These are phyloP conservation scores for Ophiocordyceps robertsii DNA, from an alignment of 2,329 filamentous ascomycete genomes.

Conservation along the genomic window DNA sequence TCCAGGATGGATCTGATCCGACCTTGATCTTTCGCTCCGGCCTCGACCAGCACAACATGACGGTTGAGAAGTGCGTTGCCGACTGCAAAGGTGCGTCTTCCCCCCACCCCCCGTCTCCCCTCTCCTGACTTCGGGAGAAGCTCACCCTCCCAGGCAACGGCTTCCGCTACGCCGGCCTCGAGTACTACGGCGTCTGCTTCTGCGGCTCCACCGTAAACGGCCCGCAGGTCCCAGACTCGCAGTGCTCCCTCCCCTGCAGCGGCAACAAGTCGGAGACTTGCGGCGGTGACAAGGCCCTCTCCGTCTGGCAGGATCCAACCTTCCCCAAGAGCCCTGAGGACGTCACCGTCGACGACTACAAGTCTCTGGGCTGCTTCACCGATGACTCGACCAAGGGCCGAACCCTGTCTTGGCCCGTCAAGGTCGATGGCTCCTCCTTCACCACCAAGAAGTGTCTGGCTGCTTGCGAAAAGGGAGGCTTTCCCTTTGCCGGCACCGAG, in stretches of 20 bases:
- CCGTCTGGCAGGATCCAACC: conserved; percentile 34
- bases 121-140: neutral
- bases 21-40: conserved; percentile 29
- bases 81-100: conserved; percentile 31
- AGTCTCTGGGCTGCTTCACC: conserved; percentile 47
- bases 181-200: conserved; percentile 40
- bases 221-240: conserved; percentile 34
- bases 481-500: conserved; percentile 34
- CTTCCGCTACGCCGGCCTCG: conserved; percentile 36
- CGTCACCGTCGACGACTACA: conserved; percentile 37
- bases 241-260: conserved; percentile 44
- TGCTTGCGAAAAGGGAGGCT: conserved; percentile 28
- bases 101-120: neutral
- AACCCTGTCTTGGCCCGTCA: conserved; percentile 30
- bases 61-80: conserved; percentile 31
- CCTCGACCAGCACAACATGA: conserved; percentile 25
- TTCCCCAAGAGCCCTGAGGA: conserved; percentile 29
- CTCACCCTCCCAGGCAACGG: conserved; percentile 24
- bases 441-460: conserved; percentile 28
- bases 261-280: conserved; percentile 31
- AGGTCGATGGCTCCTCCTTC: conserved; percentile 20
- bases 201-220: conserved; percentile 36
- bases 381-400: conserved; percentile 27
- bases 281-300: conserved; percentile 32
- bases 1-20: conserved; percentile 20